Evolutionary conservation across 257 asterid species (phyloP), one percentile per base, ranked within the genome.

Genomic region (Leptodermis oblonga): DNA sequence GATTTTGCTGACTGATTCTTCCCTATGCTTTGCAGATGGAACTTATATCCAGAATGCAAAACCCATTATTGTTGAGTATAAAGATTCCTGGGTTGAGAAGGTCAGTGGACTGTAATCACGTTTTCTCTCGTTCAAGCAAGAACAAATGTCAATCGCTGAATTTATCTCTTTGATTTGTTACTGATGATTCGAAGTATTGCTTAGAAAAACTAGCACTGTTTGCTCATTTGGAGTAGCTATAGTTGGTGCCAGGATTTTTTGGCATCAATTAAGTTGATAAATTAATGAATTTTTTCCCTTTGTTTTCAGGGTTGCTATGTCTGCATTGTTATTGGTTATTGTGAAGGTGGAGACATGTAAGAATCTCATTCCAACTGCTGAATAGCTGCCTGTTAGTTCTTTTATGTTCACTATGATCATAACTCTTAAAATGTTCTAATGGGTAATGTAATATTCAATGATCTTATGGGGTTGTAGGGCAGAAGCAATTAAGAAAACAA

Each of bases 1-100:
- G 31, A 25, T n/a, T 39, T 23, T 56, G 67, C 39, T 48, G 45
- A 43, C 71, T 76, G 60, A 76, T 55, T 52, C 65, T 43, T 65
- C 53, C 51, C 37, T 63, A 43, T 26, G 36, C 70, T 62, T 72
- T 79, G 81, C 70, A 92, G 96, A 89, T 92, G 98, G 95, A 85
- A 73, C 96, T 92, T 72, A 92, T 92, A 64, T 85, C 96, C 39
- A 84, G 81, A 70, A 89, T 92, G 96, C 82, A 70, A 71, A 86
- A 89, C 61, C 96, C 95, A 61, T 92, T 86, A 83, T 92, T 34
- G 96, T 92, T 82, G 97, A 92, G 84, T 92, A 89, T 82, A 92
- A 89, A 79, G 97, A 92, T 80, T 86, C 97, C 65, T 92, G 97
- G 97, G 97, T 92, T 78, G 97, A 92, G 83, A 92, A 92, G 97